phyloP scores from a whole-genome alignment of 805 yeast genomes.

The Citeromyces nyonsensis region DNA sequence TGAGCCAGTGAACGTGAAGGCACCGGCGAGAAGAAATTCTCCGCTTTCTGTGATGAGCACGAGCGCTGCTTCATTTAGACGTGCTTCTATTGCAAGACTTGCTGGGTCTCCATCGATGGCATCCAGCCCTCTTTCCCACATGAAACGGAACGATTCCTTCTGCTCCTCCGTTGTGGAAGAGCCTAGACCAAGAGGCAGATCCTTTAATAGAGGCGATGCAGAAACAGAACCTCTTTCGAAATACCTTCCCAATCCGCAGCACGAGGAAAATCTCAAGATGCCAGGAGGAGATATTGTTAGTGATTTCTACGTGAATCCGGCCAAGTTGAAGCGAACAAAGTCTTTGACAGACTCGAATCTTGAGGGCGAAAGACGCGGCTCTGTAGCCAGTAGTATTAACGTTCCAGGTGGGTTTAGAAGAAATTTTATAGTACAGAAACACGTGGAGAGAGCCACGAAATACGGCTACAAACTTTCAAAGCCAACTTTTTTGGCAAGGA shows the following conservation, averaged over 20 bases:
- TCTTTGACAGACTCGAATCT: slow-evolving; percentile 11
- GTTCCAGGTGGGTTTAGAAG: slow-evolving; percentile 80
- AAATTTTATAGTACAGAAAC: slow-evolving; percentile 31
- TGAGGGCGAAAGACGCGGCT: slow-evolving; percentile 30
- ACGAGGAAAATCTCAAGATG: too few relatives aligned
- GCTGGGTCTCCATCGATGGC: slow-evolving; percentile 11
- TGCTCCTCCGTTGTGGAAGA: slow-evolving; percentile 8
- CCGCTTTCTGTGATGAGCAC: too few relatives aligned
- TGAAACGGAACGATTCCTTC: slow-evolving; percentile 8
- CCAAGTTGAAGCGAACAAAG: slow-evolving; percentile 9
- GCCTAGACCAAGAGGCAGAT: too few relatives aligned
- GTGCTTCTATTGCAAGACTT: slow-evolving; percentile 17
- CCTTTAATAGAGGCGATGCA: too few relatives aligned
- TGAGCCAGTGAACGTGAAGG: too few relatives aligned
- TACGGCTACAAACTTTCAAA: slow-evolving; percentile 12
- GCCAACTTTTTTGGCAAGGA: slow-evolving; percentile 45
- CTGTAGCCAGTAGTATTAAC: slow-evolving; percentile 51
- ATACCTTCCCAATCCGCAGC: too few relatives aligned
- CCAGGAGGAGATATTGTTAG: slow-evolving; percentile 39
- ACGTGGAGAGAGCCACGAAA: slow-evolving; percentile 6
- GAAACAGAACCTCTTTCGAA: too few relatives aligned
- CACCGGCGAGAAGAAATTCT: too few relatives aligned
- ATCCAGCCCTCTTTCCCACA: not conserved
- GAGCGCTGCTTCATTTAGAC: not conserved
- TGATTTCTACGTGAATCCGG: slow-evolving; percentile 21